Percentiles rank a stretch among this genome's conserved stretches.
These are phyloP conservation scores for Sporothrix dimorphospora DNA, from an alignment of 2,329 filamentous ascomycete species.

Conservation along the genomic window DNA sequence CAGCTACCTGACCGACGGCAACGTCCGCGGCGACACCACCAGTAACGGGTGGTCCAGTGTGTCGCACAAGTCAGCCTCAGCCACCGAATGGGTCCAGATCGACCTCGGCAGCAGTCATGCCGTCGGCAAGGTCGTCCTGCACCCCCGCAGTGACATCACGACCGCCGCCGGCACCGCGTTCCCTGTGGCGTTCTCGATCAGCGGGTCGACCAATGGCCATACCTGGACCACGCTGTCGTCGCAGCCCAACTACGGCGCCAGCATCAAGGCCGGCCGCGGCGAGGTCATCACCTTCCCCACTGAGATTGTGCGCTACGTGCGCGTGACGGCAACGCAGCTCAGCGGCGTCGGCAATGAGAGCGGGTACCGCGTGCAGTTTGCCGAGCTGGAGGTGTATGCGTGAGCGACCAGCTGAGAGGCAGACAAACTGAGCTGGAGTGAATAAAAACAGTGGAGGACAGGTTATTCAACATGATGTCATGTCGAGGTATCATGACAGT, in stretches of 20 bases:
- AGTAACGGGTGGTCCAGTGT: not conserved
- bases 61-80: not conserved
- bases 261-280: constrained; percentile 9
- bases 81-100: constrained; percentile 10
- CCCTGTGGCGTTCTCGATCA: not conserved
- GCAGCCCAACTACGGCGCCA: constrained; percentile 21
- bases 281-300: constrained; percentile 11
- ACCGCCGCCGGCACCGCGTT: constrained; percentile 1
- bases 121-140: constrained; percentile 15
- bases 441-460: not conserved
- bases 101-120: constrained; percentile 8
- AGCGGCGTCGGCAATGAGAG: constrained; percentile 6
- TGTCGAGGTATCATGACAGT: not conserved
- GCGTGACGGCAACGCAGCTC: constrained; percentile 1
- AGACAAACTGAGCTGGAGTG: not conserved
- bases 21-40: not conserved
- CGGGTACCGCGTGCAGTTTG: constrained; percentile 9
- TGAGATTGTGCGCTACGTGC: not conserved
- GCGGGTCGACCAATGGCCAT: not conserved
- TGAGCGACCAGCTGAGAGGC: too few relatives aligned
- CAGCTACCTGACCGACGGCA: constrained; percentile 16
- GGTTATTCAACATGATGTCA: not conserved
- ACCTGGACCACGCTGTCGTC: constrained; percentile 10
- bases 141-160: constrained; percentile 10
- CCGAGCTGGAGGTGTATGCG: constrained; percentile 9